These are phyloP conservation scores for Diplodia seriata DNA, from an alignment of 2,329 filamentous ascomycete genomes.

Conservation along the genomic window DNA sequence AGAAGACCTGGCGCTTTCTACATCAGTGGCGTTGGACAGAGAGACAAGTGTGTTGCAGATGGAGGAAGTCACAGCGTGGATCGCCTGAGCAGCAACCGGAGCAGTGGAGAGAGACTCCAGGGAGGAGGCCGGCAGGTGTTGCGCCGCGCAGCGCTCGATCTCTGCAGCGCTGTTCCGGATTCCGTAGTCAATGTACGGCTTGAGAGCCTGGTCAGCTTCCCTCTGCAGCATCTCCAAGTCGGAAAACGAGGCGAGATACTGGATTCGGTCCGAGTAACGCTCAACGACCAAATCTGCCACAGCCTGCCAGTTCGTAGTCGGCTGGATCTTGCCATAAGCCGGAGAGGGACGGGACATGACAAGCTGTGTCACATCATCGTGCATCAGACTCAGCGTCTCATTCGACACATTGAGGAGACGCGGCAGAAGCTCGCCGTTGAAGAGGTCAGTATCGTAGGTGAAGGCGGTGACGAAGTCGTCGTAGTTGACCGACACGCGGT, in stretches of 20 bases:
- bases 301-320: conserved; percentile 67
- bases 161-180: conserved; percentile 50
- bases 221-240: conserved; percentile 13
- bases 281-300: conserved; percentile 70
- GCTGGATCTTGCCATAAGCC: conserved; percentile 11
- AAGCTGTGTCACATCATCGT: conserved; percentile 55
- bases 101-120: conserved; percentile 21
- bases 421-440: conserved; percentile 47
- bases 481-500: conserved; percentile 56
- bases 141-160: conserved; percentile 55
- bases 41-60: conserved; percentile 46
- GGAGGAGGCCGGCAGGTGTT: conserved; percentile 46
- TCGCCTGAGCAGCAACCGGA: conserved; percentile 42
- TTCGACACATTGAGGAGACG: conserved; percentile 48
- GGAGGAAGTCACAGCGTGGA: conserved; percentile 41
- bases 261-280: conserved; percentile 66
- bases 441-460: conserved; percentile 52
- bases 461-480: conserved; percentile 59
- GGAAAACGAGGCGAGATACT: conserved; percentile 38
- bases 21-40: conserved; percentile 33
- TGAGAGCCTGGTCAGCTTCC: conserved; percentile 37
- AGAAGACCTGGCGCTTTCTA: conserved; percentile 40
- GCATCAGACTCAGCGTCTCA: conserved; percentile 47
- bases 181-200: conserved; percentile 50
- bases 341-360: conserved; percentile 40